phyloP scores from a whole-genome alignment of 1,284 basidiomycete genomes.

The Wallemia hederae region DNA sequence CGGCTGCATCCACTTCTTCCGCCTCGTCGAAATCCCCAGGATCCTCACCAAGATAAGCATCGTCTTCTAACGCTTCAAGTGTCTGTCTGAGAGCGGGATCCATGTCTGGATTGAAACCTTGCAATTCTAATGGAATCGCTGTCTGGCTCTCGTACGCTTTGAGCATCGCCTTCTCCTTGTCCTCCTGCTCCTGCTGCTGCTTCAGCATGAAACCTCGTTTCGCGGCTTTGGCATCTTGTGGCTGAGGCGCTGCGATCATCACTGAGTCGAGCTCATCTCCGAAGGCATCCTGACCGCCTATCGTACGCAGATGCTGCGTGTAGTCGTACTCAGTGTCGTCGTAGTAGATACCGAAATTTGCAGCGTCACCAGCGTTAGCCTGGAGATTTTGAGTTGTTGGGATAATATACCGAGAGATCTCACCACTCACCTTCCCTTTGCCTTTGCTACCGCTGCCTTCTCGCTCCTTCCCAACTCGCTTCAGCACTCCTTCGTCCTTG shows the following conservation, averaged over 20 bases:
- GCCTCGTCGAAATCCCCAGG: conserved; percentile 16
- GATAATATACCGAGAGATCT: too few relatives aligned
- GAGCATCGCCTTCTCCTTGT: conserved; percentile 19
- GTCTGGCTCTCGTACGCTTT: conserved; percentile 31
- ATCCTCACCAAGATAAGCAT: conserved; percentile 37
- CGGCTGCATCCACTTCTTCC: conserved; percentile 24
- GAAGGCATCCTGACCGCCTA: conserved; percentile 42
- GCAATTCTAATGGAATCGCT: conserved; percentile 40
- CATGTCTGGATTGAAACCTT: conserved; percentile 85
- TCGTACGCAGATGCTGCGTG: conserved; percentile 72
- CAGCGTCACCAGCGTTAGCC: conserved; percentile 42
- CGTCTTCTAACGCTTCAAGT: conserved; percentile 82
- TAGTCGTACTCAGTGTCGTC: conserved; percentile 98
- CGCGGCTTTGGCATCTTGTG: conserved; percentile 12
- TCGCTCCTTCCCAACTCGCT: conserved; percentile 43
- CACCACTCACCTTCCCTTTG: conserved; percentile 17
- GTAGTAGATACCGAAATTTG: conserved; percentile 70
- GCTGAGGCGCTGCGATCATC: conserved; percentile 36
- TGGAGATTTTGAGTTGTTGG: too few relatives aligned
- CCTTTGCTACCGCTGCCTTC: conserved; percentile 22
- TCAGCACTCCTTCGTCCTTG: conserved; percentile 62
- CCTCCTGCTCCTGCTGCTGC: conserved; percentile 37
- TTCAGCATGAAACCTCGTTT: conserved; percentile 14
- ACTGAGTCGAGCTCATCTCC: conserved; percentile 28
- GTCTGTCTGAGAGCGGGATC: conserved; percentile 80